Conservation (phyloP, 352 stramenopile species). For the Globisporangium carolinianum region DNA sequence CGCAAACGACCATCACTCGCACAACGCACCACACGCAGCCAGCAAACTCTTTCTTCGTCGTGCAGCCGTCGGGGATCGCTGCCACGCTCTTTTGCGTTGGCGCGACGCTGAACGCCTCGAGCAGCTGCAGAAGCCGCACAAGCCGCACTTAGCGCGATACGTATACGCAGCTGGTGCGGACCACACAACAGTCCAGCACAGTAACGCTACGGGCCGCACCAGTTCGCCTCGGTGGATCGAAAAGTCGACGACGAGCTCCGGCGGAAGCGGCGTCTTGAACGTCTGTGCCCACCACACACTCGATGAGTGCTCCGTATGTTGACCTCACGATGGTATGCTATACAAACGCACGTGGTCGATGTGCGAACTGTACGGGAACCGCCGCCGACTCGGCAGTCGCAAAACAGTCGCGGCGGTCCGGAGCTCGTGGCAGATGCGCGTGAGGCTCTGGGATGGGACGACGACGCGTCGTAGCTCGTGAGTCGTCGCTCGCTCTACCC, state of each 20-base stretch:
- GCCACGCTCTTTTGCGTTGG: slow-evolving; percentile 46
- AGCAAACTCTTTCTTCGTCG: slow-evolving; percentile 75
- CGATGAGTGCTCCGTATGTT: not conserved
- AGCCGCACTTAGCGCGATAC: not conserved
- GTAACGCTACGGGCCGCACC: slow-evolving; percentile 16
- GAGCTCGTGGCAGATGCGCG: slow-evolving; percentile 52
- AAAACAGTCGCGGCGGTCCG: slow-evolving; percentile 65
- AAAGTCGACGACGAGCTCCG: slow-evolving; percentile 76
- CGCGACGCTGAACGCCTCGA: slow-evolving; percentile 66
- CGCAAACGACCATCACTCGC: not conserved
- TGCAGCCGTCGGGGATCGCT: slow-evolving; percentile 50
- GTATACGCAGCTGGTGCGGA: too few relatives aligned
- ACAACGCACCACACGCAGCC: slow-evolving; percentile 64
- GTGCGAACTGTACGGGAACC: slow-evolving; percentile 76
- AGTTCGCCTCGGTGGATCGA: slow-evolving; percentile 76
- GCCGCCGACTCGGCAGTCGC: slow-evolving; percentile 59
- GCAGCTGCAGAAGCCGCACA: slow-evolving; percentile 22
- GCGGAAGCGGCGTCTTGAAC: slow-evolving; percentile 65
- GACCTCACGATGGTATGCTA: not conserved
- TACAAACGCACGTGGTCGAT: slow-evolving; percentile 60
- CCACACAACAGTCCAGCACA: not conserved
- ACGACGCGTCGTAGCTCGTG: too few relatives aligned
- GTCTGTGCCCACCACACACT: slow-evolving; percentile 17
- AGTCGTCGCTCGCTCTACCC: too few relatives aligned
- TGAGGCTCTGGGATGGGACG: slow-evolving; percentile 19